These are phyloP conservation scores for Fonsecaea pedrosoi DNA, from an alignment of 2,329 filamentous ascomycete genomes.

Conservation along the genomic window DNA sequence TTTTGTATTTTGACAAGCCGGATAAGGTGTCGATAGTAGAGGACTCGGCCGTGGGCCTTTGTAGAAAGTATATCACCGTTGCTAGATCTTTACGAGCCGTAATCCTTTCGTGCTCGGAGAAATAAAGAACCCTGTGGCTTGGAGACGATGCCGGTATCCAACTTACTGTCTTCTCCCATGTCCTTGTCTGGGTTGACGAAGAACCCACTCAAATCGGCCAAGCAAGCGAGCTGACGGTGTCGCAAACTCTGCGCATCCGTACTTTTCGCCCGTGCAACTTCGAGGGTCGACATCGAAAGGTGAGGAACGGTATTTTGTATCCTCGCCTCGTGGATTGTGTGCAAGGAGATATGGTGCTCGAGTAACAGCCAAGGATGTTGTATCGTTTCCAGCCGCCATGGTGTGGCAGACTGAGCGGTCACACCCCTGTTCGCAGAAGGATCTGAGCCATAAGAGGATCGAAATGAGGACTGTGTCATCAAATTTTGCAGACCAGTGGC, in stretches of 20 bases:
- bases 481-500: background rate
- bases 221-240: constrained; percentile 78
- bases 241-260: constrained; percentile 80
- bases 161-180: constrained; percentile 15
- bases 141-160: constrained; percentile 20
- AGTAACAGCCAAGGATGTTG: constrained; percentile 40
- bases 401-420: constrained; percentile 89
- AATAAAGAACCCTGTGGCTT: constrained; percentile 17
- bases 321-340: constrained; percentile 57
- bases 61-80: background rate
- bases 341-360: constrained; percentile 43
- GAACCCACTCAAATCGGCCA: constrained; percentile 65
- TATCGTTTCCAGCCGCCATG: constrained; percentile 67
- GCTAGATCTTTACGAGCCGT: constrained; percentile 20
- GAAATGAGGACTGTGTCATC: constrained; percentile 23
- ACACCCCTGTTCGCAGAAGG: constrained; percentile 76
- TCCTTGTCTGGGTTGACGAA: constrained; percentile 20
- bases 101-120: constrained; percentile 12
- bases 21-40: background rate
- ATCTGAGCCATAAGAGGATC: constrained; percentile 20
- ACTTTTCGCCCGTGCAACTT: constrained; percentile 40
- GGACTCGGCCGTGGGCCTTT: background rate
- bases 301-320: constrained; percentile 73
- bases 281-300: constrained; percentile 74
- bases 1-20: background rate